These are phyloP conservation scores for Escovopsis sp. DNA, from an alignment of 2,329 filamentous ascomycete species.

Conservation along the genomic window DNA sequence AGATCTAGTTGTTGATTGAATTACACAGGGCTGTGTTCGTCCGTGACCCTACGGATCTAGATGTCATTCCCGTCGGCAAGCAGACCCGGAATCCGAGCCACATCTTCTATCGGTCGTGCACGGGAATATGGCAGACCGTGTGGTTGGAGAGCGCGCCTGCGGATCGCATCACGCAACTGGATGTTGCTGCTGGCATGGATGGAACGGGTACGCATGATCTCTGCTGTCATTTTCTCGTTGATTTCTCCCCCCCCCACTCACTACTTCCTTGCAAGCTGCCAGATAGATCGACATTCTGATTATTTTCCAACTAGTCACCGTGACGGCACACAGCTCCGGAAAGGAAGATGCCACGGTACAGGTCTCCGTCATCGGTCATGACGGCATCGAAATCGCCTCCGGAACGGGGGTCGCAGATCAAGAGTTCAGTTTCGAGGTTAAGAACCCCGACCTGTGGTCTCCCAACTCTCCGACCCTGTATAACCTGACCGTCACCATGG, in stretches of 20 bases:
- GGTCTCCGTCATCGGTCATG: conserved; percentile 20
- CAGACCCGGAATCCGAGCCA: conserved; percentile 41
- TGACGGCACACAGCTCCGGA: conserved; percentile 36
- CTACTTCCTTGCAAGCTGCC: no score
- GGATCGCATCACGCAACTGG: conserved; percentile 42
- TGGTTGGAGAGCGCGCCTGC: conserved; percentile 52
- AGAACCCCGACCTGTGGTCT: conserved; percentile 46
- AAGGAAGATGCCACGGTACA: conserved; percentile 19
- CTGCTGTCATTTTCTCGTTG: no score
- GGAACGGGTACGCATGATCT: conserved; percentile 28
- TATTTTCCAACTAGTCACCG: conserved; percentile 28
- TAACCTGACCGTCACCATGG: conserved; percentile 41
- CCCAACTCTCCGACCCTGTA: conserved; percentile 49
- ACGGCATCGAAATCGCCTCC: conserved; percentile 27
- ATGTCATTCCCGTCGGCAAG: conserved; percentile 51
- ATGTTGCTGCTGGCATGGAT: conserved; percentile 42
- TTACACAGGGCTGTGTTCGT: conserved; percentile 43
- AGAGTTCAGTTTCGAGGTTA: conserved; percentile 39
- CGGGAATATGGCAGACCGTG: conserved; percentile 61
- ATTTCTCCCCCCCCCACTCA: no score
- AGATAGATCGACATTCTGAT: no score
- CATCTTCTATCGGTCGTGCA: conserved; percentile 60
- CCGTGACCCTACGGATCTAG: conserved; percentile 49
- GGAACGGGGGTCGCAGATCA: conserved; percentile 30
- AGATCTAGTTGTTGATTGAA: no score